phyloP scores from a whole-genome alignment of 1,284 basidiomycete species.

The Ustilago trichophora region DNA sequence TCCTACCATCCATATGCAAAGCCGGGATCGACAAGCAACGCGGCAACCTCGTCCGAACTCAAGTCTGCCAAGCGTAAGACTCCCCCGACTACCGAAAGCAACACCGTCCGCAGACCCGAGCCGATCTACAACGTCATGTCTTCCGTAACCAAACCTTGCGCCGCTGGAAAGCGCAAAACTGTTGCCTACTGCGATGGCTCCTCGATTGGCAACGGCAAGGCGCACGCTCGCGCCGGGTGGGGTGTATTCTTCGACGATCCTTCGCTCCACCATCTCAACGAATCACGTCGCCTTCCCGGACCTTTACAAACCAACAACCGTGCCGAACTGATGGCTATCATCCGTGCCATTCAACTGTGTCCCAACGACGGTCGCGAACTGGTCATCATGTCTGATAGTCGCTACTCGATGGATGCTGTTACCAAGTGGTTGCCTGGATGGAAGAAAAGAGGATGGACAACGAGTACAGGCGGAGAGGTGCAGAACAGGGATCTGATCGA shows the following conservation, averaged over 20 bases:
- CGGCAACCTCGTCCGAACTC: no score
- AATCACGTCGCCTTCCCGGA: slow-evolving; percentile 81
- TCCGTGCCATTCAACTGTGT: slow-evolving; percentile 76
- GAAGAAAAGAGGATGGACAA: slow-evolving; percentile 72
- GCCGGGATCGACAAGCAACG: no score
- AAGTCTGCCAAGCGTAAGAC: no score
- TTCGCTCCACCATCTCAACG: slow-evolving; percentile 71
- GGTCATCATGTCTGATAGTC: slow-evolving; percentile 73
- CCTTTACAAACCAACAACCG: slow-evolving; percentile 82
- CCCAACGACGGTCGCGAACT: slow-evolving; percentile 70
- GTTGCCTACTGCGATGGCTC: slow-evolving; percentile 81
- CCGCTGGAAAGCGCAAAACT: background rate
- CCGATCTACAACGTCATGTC: background rate
- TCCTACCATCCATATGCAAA: no score
- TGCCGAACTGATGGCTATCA: slow-evolving; percentile 83
- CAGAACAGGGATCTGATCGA: slow-evolving; percentile 76
- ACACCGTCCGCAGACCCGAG: no score
- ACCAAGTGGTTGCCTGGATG: slow-evolving; percentile 74
- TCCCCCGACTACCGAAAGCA: no score
- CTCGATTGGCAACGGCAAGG: slow-evolving; percentile 77
- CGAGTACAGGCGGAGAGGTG: slow-evolving; percentile 71
- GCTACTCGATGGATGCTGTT: slow-evolving; percentile 69
- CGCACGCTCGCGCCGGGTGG: slow-evolving; percentile 54
- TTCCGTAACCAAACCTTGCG: background rate
- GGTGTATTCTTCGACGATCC: slow-evolving; percentile 57